Evolutionary conservation across 345 rosid genomes (phyloP).

Genomic region (Hirschfeldia incana): DNA sequence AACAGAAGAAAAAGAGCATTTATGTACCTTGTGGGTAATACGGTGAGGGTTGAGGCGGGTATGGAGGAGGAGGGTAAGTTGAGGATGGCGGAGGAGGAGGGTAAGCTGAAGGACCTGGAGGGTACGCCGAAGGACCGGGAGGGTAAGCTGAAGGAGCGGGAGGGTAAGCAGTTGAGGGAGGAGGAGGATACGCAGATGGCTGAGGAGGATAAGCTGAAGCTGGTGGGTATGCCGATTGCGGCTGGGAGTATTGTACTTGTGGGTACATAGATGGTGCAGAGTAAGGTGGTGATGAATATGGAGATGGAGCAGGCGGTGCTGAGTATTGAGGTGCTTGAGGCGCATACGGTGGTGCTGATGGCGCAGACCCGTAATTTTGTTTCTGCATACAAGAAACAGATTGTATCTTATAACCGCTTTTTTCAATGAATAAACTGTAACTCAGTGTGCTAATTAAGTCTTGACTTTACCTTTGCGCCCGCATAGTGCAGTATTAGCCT

Average conservation of each 20-base stretch:
- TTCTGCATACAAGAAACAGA: slow-evolving; percentile 47
- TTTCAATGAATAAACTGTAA: not conserved
- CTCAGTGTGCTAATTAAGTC: not conserved
- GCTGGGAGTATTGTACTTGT: slow-evolving; percentile 38
- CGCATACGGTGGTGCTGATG: slow-evolving; percentile 56
- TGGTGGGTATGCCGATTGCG: slow-evolving; percentile 45
- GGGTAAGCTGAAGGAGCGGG: slow-evolving; percentile 43
- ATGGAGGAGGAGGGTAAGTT: slow-evolving; percentile 47
- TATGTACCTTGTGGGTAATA: slow-evolving; percentile 56
- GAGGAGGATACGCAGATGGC: slow-evolving; percentile 50
- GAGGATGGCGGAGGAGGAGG: slow-evolving; percentile 47
- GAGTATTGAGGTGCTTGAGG: slow-evolving; percentile 40
- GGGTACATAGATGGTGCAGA: slow-evolving; percentile 39
- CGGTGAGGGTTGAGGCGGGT: slow-evolving; percentile 48
- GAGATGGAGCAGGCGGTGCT: slow-evolving; percentile 41
- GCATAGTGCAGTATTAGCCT: slow-evolving; percentile 66
- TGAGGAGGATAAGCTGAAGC: slow-evolving; percentile 48
- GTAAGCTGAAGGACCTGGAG: slow-evolving; percentile 45
- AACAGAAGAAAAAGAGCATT: not conserved
- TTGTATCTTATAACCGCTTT: not conserved
- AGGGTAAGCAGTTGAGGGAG: slow-evolving; percentile 39
- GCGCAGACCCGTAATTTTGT: slow-evolving; percentile 32
- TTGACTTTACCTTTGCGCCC: slow-evolving; percentile 57
- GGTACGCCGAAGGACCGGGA: slow-evolving; percentile 37
- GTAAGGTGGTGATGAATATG: slow-evolving; percentile 39